Evolutionary conservation across 2,329 filamentous ascomycete species (phyloP).

Genomic region (Magnaporthiopsis poae): DNA sequence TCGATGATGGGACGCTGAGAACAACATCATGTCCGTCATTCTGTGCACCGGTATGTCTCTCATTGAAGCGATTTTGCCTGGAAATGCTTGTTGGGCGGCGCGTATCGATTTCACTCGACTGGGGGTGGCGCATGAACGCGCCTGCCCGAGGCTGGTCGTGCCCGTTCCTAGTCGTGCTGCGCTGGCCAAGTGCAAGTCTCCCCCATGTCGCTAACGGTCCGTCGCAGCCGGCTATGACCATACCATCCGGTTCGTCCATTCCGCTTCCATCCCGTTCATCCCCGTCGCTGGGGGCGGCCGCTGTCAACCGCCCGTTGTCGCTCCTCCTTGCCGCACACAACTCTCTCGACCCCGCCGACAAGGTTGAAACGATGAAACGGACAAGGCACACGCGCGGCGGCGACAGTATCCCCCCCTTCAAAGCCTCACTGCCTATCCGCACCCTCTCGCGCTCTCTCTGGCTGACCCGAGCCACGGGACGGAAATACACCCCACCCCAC

Average conservation of each 20-base stretch:
- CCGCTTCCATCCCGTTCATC: neutral
- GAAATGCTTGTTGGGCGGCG: neutral
- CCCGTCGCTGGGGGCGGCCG: neutral
- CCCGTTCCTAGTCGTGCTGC: neutral
- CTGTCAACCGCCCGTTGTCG: neutral
- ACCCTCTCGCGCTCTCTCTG: neutral
- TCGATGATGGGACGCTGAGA: slow-evolving; percentile 7
- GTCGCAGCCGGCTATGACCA: slow-evolving; percentile 50
- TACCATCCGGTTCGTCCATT: slow-evolving; percentile 44
- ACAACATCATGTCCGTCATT: slow-evolving; percentile 46
- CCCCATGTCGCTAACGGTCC: neutral
- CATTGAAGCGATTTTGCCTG: neutral
- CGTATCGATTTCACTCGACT: neutral
- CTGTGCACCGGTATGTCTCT: slow-evolving; percentile 48
- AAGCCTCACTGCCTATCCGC: no score
- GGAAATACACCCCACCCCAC: neutral
- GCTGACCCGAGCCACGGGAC: slow-evolving; percentile 4
- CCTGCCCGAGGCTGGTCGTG: no score
- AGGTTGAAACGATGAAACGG: neutral
- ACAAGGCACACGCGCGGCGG: no score
- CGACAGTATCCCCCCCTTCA: neutral
- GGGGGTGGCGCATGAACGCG: no score
- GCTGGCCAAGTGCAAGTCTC: neutral
- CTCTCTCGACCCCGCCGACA: neutral
- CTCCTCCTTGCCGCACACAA: neutral